Evolutionary conservation across 2,329 filamentous ascomycete species (phyloP).

Genomic region (Xylaria multiplex): DNA sequence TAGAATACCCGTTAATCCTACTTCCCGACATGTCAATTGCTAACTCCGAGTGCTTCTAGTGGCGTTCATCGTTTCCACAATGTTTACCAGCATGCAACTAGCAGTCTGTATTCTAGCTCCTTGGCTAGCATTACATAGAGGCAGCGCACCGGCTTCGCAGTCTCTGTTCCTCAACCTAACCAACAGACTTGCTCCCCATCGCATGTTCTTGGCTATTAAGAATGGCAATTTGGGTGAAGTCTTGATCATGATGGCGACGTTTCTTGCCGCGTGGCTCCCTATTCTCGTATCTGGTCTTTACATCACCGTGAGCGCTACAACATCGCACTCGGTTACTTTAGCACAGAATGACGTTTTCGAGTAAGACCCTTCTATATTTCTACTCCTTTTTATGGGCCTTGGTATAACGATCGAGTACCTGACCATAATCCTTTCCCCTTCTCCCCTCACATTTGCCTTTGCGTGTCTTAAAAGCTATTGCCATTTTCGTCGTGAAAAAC

Average conservation of each 20-base stretch:
- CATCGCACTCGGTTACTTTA: slow-evolving; percentile 14
- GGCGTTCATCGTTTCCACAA: slow-evolving; percentile 26
- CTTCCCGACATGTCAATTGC: not conserved
- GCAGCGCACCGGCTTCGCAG: slow-evolving; percentile 30
- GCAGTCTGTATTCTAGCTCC: slow-evolving; percentile 26
- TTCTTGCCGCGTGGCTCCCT: slow-evolving; percentile 31
- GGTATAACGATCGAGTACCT: not conserved
- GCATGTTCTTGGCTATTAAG: slow-evolving; percentile 26
- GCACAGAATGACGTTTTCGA: slow-evolving; percentile 26
- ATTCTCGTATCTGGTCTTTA: slow-evolving; percentile 33
- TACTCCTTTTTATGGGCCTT: not conserved
- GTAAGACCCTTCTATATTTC: not conserved
- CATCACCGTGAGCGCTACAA: slow-evolving; percentile 13
- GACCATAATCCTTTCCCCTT: not conserved
- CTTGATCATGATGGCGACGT: slow-evolving; percentile 22
- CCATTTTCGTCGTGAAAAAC: not conserved
- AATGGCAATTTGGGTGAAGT: slow-evolving; percentile 19
- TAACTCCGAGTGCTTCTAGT: not conserved
- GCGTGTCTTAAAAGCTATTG: not conserved
- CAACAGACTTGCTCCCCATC: slow-evolving; percentile 28
- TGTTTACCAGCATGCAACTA: slow-evolving; percentile 28
- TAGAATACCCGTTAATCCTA: too few relatives aligned
- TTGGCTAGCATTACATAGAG: slow-evolving; percentile 30
- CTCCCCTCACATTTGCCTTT: not conserved
- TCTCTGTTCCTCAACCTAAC: slow-evolving; percentile 32